Conservation (phyloP, 2,329 filamentous ascomycete genomes). For the Talaromyces atroroseus region DNA sequence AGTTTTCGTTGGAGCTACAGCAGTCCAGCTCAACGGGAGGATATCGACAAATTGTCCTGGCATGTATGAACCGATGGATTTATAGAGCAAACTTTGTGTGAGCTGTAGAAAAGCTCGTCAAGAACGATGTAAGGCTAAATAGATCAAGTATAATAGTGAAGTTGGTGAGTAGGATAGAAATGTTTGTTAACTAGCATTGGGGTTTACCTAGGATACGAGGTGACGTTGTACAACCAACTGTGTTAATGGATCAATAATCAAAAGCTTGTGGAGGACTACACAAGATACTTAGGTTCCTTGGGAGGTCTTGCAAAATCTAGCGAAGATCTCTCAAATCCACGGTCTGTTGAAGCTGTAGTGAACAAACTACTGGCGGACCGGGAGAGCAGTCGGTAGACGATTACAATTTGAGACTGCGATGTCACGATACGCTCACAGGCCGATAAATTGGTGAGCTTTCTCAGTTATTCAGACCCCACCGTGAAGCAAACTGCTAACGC, state of each 20-base stretch:
- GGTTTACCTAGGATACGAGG: background rate
- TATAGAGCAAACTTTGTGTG: background rate
- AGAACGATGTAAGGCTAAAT: background rate
- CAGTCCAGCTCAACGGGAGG: slow-evolving; percentile 68
- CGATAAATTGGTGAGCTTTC: slow-evolving; percentile 12
- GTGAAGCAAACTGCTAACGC: slow-evolving; percentile 14
- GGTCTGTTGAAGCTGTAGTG: background rate
- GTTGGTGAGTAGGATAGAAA: background rate
- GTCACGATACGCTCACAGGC: slow-evolving; percentile 9
- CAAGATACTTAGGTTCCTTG: background rate
- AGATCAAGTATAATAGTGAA: background rate
- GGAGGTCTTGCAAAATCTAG: background rate
- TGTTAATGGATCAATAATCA: background rate
- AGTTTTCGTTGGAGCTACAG: slow-evolving; percentile 72
- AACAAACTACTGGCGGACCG: background rate
- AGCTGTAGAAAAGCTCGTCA: background rate
- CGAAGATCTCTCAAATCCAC: background rate
- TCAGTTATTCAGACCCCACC: background rate
- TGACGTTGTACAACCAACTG: background rate
- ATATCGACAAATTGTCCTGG: slow-evolving; percentile 61
- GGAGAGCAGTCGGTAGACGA: slow-evolving; percentile 17
- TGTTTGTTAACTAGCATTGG: background rate
- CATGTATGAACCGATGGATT: slow-evolving; percentile 5
- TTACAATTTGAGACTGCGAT: slow-evolving; percentile 12
- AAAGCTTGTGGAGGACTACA: background rate